Base-by-base conservation (phyloP, 2,329 filamentous ascomycete species). In the Teratosphaeria gauchensis region DNA sequence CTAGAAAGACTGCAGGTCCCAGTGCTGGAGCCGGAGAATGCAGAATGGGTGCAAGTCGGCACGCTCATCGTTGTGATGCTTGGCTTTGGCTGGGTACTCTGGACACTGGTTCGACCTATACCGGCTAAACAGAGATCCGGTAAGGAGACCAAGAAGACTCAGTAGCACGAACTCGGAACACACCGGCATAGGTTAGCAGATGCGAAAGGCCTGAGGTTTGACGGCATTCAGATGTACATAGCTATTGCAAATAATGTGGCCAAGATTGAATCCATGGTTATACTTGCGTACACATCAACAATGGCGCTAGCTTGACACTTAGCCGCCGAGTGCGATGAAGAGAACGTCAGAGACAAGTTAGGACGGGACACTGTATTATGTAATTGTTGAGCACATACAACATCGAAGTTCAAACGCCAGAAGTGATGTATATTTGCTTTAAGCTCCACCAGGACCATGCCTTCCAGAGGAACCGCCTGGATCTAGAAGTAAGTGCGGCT, bases 401-500 rank as follows among this genome's bases (percentile, higher is more conserved):
- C 16, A 19, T 48, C 16, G 6, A 19, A 21, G 16, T 48, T 5
- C 16, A 24, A 19, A 48, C 42, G n/a, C 42, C 16, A 48, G 42
- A 24, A 48, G 24, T n/a, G 19, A 16, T 8, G 5, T 2, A 48
- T 21, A n/a, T 16, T 48, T n/a, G 19, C 8, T 48, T 19, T 21
- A 48, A 48, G 42, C n/a, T 19, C 51, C 51, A n/a, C 51, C 51
- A 33, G 28, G 7, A 5, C 21, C 55, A 48, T 58, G 56, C 11
- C 56, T 52, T 24, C 51, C 51, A 31, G 55, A 57, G 8, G 24
- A n/a, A 33, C 65, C 66, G n/a, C 67, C 65, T 0, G 74, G 88
- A 74, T 96, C 92, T 21, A 97, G 81, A 64, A 97, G 74, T 58
- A 97, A 76, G 70, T 87, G 89, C 19, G 92, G 92, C 78, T 97